Percentiles rank a stretch among this genome's conserved stretches.
These are phyloP conservation scores for Dothideomycetes sp. DNA, from an alignment of 2,329 filamentous ascomycete species.

Conservation along the genomic window DNA sequence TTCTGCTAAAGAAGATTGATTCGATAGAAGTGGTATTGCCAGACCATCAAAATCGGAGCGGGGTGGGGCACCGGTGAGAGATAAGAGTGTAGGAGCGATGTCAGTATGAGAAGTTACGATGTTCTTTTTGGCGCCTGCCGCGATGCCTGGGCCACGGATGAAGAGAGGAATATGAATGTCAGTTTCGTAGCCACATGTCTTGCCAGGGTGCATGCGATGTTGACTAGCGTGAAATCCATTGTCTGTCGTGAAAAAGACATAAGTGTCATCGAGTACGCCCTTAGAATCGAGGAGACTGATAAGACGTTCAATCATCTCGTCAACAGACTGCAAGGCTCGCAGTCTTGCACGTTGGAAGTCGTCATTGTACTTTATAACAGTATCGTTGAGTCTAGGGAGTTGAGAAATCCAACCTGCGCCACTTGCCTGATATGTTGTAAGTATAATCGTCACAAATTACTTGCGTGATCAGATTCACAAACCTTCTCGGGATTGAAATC, in stretches of 20 bases:
- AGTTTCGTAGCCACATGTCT: constrained; percentile 50
- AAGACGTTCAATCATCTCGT: constrained; percentile 45
- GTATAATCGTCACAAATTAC: neutral
- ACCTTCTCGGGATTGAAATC: constrained; percentile 35
- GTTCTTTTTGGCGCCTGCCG: constrained; percentile 32
- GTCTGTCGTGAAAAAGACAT: constrained; percentile 53
- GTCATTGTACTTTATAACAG: constrained; percentile 41
- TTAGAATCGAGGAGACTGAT: constrained; percentile 34
- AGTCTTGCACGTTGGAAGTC: constrained; percentile 45
- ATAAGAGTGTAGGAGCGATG: constrained; percentile 52
- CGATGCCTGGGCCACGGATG: constrained; percentile 50
- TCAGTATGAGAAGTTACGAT: constrained; percentile 55
- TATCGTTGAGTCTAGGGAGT: constrained; percentile 34
- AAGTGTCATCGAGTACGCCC: constrained; percentile 37
- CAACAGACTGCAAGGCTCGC: constrained; percentile 45
- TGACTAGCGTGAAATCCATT: constrained; percentile 55
- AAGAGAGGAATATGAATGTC: constrained; percentile 53
- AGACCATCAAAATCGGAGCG: constrained; percentile 49
- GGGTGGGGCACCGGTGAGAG: constrained; percentile 29
- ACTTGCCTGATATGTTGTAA: constrained; percentile 21
- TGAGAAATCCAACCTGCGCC: constrained; percentile 42
- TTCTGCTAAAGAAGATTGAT: too few relatives aligned
- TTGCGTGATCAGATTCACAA: neutral
- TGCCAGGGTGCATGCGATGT: constrained; percentile 49
- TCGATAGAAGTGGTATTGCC: constrained; percentile 40